Base-by-base conservation (phyloP, 345 rosid genomes). In the Citrus trifoliata region DNA sequence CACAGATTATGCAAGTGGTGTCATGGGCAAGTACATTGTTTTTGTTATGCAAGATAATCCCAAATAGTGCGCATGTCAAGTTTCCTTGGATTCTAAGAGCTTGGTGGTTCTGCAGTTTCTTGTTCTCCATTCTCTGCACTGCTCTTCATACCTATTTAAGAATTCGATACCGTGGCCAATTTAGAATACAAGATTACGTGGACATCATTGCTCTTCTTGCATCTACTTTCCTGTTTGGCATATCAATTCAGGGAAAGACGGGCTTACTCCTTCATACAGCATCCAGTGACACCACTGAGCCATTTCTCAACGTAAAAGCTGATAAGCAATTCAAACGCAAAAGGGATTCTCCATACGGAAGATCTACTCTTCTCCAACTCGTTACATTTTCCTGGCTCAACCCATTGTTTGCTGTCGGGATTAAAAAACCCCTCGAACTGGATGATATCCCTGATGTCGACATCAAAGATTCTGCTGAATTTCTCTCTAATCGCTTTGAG, bases 371-470 rank as follows among this genome's bases (percentile, higher is more conserved):
- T 81, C 80, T 86, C 77, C 97, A 95, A 84, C 90, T 89, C 48
- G 74, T 95, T 55, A 92, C 97, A 51, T 95, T 95, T 84, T 93
- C 98, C 38, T 95, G 98, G 98, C 93, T 95, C 73, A 95, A 88
- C 78, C 92, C 97, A 13, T 77, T 93, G 73, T 92, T 95, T 81
- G 85, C 90, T 24, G 82, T 83, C 9, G 98, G 98, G 21, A 72
- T 86, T 82, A 93, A 92, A 88, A 92, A 87, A 82, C 88, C 97
- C 55, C 93, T 95, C 13, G 92, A 82, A 16, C 87, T 86, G 78
- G 88, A 90, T 18, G 95, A 95, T 35, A 86, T 95, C 55, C 98
- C 98, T 0, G 85, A 92, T 70, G 85, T 95, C 25, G 88, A 89
- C 48, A 75, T 71, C 33, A 84, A 81, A 81, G 98, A 95, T 70